Evolutionary conservation across 192 early-diverging fungal species (phyloP), one percentile per base, ranked within the genome.

Genomic region (Radiomyces spectabilis): DNA sequence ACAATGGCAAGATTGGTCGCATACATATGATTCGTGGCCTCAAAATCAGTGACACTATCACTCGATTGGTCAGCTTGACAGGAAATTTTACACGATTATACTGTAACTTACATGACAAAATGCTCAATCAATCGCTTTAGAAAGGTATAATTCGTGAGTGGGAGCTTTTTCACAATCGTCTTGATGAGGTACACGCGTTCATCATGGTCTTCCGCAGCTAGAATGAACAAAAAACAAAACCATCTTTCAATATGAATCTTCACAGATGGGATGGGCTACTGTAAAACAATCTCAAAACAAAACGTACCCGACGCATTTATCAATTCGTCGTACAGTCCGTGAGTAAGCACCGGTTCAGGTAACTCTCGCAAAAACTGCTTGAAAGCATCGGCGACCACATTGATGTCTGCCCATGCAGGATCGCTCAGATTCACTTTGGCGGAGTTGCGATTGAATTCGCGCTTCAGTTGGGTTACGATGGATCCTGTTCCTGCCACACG

Each of bases 321-420:
- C 66, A 93, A 92, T 13, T 87, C 75, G 18, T 88, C 83, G 55
- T 94, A 86, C 27, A 93, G 72, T 37, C 80, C 77, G 69, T 74
- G 90, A 1, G 95, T 96, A 58, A 93, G 78, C 41, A 98, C 61
- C 1, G 94, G 93, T 54, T 98, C 94, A 0, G 95, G 95, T 50
- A 98, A 57, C 41, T 93, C 92, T 13, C 95, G 81, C 55, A 98
- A 69, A 69, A 96, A 98, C 65, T 89, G 91, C 69, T 96, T 96
- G 66, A 95, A 65, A 41, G 92, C 81, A 42, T 89, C 92, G 1
- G 93, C 92, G 4, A 96, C 76, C 12, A 87, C 79, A 64, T 89
- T 86, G 60, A 89, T 89, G 33, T 89, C 87, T 29, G 74, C 71
- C 61, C 79, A 89, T 21, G 75, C 74, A 38, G 81, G 74, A 0